These are phyloP conservation scores for Rosellinia necatrix DNA, from an alignment of 2,329 filamentous ascomycete species.

Conservation along the genomic window DNA sequence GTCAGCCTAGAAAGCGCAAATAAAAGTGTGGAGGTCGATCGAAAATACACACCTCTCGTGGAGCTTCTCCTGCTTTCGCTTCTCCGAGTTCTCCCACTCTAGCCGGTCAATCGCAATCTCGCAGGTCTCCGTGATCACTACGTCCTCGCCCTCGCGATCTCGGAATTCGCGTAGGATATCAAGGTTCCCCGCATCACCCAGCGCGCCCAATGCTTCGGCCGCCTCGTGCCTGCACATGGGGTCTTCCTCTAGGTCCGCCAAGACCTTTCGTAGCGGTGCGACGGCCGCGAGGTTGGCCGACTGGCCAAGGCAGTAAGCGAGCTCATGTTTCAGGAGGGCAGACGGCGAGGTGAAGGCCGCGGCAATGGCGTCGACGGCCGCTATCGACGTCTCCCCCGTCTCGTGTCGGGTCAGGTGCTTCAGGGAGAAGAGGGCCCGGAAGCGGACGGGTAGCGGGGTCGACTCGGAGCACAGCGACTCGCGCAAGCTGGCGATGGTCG, in stretches of 20 bases:
- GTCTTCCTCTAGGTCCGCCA: constrained; percentile 82
- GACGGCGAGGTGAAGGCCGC: constrained; percentile 84
- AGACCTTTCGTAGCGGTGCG: constrained; percentile 71
- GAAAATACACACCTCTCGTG: constrained; percentile 69
- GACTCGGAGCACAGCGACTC: constrained; percentile 79
- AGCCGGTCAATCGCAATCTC: constrained; percentile 96
- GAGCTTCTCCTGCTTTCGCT: constrained; percentile 74
- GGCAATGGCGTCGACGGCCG: constrained; percentile 79
- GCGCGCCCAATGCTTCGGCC: constrained; percentile 88
- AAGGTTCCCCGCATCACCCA: constrained; percentile 76
- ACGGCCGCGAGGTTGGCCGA: constrained; percentile 78
- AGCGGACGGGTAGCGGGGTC: constrained; percentile 83
- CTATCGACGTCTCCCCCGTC: constrained; percentile 63
- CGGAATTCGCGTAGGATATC: constrained; percentile 73
- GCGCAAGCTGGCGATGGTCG: constrained; percentile 67
- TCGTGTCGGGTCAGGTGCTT: constrained; percentile 83
- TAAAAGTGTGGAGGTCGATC: not conserved
- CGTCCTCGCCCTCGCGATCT: constrained; percentile 75
- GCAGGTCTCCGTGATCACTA: constrained; percentile 90
- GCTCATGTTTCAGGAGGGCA: constrained; percentile 90
- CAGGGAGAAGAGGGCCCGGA: constrained; percentile 95
- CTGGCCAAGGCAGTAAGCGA: constrained; percentile 96
- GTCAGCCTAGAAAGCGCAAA: constrained; percentile 13
- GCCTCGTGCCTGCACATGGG: constrained; percentile 96
- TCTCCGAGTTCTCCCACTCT: constrained; percentile 84